Evolutionary conservation across 225 moss, liverwort and hornwort genomes (phyloP).

Genomic region (Pseudoscleropodium purum): DNA sequence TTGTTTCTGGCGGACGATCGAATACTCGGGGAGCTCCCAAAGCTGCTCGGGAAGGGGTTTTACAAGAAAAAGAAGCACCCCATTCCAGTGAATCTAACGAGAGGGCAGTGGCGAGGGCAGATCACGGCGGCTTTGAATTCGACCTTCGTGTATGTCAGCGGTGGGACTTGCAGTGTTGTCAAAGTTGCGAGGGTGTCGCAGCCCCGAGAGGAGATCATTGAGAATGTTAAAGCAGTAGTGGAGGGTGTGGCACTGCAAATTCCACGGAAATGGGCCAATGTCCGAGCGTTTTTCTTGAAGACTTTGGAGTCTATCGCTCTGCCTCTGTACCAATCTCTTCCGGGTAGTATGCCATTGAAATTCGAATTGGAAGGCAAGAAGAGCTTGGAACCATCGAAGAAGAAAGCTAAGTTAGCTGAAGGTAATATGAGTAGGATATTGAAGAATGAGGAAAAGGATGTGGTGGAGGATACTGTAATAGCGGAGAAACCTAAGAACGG

Average conservation of each 20-base stretch:
- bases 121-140: constrained; percentile 50
- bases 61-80: constrained; percentile 85
- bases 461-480: neutral
- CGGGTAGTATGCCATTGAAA: constrained; percentile 29
- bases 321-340: constrained; percentile 58
- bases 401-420: neutral
- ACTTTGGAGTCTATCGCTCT: constrained; percentile 68
- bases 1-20: constrained; percentile 73
- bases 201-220: constrained; percentile 43
- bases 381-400: neutral
- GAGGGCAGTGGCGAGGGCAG: constrained; percentile 58
- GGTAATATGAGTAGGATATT: neutral
- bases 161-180: constrained; percentile 69
- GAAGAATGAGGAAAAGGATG: neutral
- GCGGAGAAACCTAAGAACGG: neutral
- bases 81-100: constrained; percentile 50
- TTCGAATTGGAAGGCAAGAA: constrained; percentile 14
- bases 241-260: constrained; percentile 51
- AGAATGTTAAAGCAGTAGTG: constrained; percentile 37
- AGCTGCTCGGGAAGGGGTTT: constrained; percentile 64
- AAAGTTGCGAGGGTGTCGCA: constrained; percentile 72
- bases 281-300: constrained; percentile 63
- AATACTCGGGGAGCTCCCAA: constrained; percentile 53
- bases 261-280: constrained; percentile 66
- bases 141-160: constrained; percentile 56